Evolutionary conservation across 2,329 filamentous ascomycete genomes (phyloP).

Genomic region (Cercospora beticola): DNA sequence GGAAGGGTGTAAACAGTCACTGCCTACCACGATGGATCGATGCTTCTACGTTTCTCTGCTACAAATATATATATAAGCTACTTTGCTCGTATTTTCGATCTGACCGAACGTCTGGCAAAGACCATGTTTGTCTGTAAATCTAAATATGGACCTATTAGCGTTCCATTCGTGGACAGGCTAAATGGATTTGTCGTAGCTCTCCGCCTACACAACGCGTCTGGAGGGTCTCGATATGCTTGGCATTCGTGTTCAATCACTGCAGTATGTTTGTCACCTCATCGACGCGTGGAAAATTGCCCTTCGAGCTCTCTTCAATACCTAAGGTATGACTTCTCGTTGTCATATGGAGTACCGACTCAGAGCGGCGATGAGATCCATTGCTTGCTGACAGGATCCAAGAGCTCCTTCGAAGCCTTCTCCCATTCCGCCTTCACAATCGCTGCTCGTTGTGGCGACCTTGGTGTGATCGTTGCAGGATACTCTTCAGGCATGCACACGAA

Average conservation of each 20-base stretch:
- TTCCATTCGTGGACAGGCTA: neutral
- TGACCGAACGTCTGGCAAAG: too few relatives aligned
- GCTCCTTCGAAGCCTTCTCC: constrained; percentile 24
- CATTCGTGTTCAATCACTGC: neutral
- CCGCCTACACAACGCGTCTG: neutral
- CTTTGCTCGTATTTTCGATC: too few relatives aligned
- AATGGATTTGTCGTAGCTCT: neutral
- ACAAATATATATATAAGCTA: too few relatives aligned
- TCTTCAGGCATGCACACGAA: constrained; percentile 48
- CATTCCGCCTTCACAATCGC: constrained; percentile 33
- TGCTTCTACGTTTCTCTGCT: too few relatives aligned
- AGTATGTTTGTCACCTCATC: neutral
- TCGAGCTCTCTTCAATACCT: neutral
- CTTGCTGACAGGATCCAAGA: constrained; percentile 31
- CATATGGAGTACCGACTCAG: neutral
- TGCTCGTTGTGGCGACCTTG: constrained; percentile 37
- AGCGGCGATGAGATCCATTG: constrained; percentile 31
- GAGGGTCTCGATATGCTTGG: neutral
- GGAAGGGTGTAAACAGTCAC: too few relatives aligned
- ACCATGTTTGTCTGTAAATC: too few relatives aligned
- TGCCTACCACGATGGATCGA: too few relatives aligned
- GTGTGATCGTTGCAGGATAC: constrained; percentile 41
- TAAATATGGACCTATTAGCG: too few relatives aligned
- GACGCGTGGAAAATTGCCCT: neutral
- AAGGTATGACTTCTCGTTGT: neutral